phyloP scores from a whole-genome alignment of 2,329 filamentous ascomycete genomes.

The Fusarium longipes region DNA sequence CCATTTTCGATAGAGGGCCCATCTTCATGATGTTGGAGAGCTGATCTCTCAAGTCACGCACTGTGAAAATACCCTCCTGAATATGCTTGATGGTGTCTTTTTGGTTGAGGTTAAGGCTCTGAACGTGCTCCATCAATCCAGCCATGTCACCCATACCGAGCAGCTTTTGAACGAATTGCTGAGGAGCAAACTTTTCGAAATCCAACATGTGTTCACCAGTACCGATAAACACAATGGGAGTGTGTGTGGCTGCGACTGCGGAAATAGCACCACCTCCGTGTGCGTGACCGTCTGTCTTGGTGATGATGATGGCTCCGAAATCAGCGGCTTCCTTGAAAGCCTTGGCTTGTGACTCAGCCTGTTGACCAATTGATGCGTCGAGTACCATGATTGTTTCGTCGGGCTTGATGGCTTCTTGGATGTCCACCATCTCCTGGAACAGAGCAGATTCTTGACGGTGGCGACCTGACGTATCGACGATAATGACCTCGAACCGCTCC shows the following conservation, averaged over 20 bases:
- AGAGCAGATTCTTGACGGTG: constrained; percentile 95
- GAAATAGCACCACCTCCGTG: constrained; percentile 97
- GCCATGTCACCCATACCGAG: constrained; percentile 98
- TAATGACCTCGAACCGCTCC: constrained; percentile 97
- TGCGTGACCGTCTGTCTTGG: constrained; percentile 96
- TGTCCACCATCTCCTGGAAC: constrained; percentile 98
- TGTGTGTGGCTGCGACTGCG: constrained; percentile 94
- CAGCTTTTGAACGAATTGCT: constrained; percentile 92
- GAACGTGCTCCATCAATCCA: constrained; percentile 94
- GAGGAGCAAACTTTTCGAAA: constrained; percentile 89
- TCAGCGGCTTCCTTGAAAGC: constrained; percentile 98
- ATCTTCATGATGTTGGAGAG: constrained; percentile 99
- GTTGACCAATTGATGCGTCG: constrained; percentile 95
- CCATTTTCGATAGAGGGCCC: constrained; percentile 97
- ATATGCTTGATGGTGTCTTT: constrained; percentile 99
- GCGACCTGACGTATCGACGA: constrained; percentile 95
- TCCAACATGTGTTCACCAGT: constrained; percentile 98
- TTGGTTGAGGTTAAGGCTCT: constrained; percentile 93
- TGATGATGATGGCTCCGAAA: constrained; percentile 98
- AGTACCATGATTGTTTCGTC: constrained; percentile 99
- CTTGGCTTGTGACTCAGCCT: constrained; percentile 91
- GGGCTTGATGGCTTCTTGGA: constrained; percentile 85
- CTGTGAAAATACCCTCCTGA: constrained; percentile 93
- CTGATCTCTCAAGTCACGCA: constrained; percentile 94
- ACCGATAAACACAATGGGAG: constrained; percentile 97